phyloP scores from a whole-genome alignment of 2,329 filamentous ascomycete genomes.

The Cyclaneusma minus region DNA sequence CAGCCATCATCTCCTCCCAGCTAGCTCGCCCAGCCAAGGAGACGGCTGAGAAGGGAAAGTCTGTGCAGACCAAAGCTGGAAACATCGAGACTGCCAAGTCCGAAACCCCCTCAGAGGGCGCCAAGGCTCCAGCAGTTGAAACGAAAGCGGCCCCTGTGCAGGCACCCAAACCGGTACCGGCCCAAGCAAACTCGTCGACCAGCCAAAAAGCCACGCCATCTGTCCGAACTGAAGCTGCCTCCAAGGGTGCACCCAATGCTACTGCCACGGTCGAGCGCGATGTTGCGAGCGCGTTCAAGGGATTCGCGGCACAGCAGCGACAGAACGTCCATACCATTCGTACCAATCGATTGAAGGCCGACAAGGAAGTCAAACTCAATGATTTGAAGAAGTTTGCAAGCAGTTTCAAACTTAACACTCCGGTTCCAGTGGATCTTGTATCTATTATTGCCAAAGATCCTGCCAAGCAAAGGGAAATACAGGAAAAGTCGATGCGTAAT shows the following conservation, averaged over 20 bases:
- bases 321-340: slow-evolving; percentile 39
- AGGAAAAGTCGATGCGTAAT: slow-evolving; percentile 71
- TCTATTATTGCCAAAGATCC: slow-evolving; percentile 94
- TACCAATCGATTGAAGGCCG: slow-evolving; percentile 44
- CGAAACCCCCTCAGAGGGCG: slow-evolving; percentile 7
- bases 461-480: slow-evolving; percentile 83
- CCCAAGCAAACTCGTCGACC: slow-evolving; percentile 21
- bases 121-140: slow-evolving; percentile 8
- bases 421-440: slow-evolving; percentile 81
- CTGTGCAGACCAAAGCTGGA: slow-evolving; percentile 3
- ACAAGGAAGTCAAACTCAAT: slow-evolving; percentile 84
- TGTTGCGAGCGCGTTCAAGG: slow-evolving; percentile 47
- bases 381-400: slow-evolving; percentile 91
- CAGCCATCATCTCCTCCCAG: slow-evolving; percentile 82
- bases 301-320: slow-evolving; percentile 42
- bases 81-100: slow-evolving; percentile 9
- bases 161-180: slow-evolving; percentile 22
- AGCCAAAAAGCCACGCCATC: slow-evolving; percentile 16
- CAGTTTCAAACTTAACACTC: slow-evolving; percentile 87
- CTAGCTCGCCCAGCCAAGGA: slow-evolving; percentile 34
- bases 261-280: slow-evolving; percentile 46
- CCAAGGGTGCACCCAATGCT: slow-evolving; percentile 30
- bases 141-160: slow-evolving; percentile 9
- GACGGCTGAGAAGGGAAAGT: slow-evolving; percentile 12
- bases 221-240: slow-evolving; percentile 9